These are phyloP conservation scores for Cruciata laevipes DNA, from an alignment of 257 asterid species.

Conservation along the genomic window DNA sequence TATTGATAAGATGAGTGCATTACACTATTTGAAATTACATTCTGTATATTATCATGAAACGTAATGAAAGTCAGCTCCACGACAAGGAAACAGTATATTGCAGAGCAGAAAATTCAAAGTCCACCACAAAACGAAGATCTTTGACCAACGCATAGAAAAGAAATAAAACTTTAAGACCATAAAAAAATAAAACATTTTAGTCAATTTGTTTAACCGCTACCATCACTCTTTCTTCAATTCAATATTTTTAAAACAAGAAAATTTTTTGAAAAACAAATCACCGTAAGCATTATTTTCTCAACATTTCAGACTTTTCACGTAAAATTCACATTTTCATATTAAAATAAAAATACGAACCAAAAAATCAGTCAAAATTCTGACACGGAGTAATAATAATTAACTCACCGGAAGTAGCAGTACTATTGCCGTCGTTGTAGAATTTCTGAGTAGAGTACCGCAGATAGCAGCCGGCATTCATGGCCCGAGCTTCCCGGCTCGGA, in stretches of 20 bases:
- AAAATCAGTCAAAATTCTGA: background rate
- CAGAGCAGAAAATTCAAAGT: background rate
- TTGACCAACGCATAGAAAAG: background rate
- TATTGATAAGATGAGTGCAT: background rate
- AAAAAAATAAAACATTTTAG: no score
- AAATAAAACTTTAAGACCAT: no score
- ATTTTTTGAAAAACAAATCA: background rate
- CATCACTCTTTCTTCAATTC: background rate
- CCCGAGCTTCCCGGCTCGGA: constrained; percentile 76
- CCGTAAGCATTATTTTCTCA: no score
- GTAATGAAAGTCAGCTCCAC: constrained; percentile 2
- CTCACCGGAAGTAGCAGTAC: constrained; percentile 35
- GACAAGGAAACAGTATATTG: constrained; percentile 1
- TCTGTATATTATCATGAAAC: no score
- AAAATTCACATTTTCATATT: no score
- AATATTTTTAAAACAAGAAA: background rate
- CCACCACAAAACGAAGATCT: background rate
- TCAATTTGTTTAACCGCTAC: background rate
- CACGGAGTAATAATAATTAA: no score
- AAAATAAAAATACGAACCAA: background rate
- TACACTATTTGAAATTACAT: no score
- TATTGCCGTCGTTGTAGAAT: constrained; percentile 40
- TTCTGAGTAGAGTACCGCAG: constrained; percentile 66
- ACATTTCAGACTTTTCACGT: no score
- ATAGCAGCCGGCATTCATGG: constrained; percentile 74